Evolutionary conservation across 2,329 filamentous ascomycete genomes (phyloP), one percentile per base, ranked within the genome.

Genomic region (Trichocomaceae sp.): DNA sequence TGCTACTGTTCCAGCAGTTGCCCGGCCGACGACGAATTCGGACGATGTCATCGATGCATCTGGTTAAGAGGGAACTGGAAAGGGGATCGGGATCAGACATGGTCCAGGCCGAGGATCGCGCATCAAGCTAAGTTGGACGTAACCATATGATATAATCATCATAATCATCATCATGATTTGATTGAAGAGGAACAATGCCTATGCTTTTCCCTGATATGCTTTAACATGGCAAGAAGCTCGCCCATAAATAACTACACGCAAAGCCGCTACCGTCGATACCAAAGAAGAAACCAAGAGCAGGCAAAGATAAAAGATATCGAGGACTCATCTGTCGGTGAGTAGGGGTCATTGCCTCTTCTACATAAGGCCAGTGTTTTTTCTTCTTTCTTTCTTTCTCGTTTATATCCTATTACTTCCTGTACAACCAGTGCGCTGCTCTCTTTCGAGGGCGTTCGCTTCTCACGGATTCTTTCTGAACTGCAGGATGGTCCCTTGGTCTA

Each of bases 41-140:
- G 68, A 72, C 54, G 67, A 65, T 55, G 61, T 69, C 50, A 56
- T 70, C 58, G 68, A 70, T 49, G 60, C 67, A 31, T 60, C 67
- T 22, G 65, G 68, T 54, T 70, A 65, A 46, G 26, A 50, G 33
- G 20, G 22, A 23, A 15, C 50, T 50, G 39, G 29, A 13, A 23
- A 5, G 20, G n/a, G 22, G 39, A 29, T 41, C 23, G n/a, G 13
- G 33, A 29, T 26, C 20, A 31, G 46, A n/a, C n/a, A n/a, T n/a
- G n/a, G n/a, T n/a, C n/a, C n/a, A n/a, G n/a, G n/a, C n/a, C n/a
- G 33, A 51, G 46, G 12, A 52, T 56, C 23, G 61, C n/a, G 53
- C 57, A 58, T 59, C 67, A 70, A 58, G 68, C 66, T 70, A 70
- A 70, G 68, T 70, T 66, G 64, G 68, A 69, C 65, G 61, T 62